Percentiles rank a stretch among this genome's conserved stretches.
These are phyloP conservation scores for Microascus cirrosus DNA, from an alignment of 2,329 filamentous ascomycete genomes.

Conservation along the genomic window DNA sequence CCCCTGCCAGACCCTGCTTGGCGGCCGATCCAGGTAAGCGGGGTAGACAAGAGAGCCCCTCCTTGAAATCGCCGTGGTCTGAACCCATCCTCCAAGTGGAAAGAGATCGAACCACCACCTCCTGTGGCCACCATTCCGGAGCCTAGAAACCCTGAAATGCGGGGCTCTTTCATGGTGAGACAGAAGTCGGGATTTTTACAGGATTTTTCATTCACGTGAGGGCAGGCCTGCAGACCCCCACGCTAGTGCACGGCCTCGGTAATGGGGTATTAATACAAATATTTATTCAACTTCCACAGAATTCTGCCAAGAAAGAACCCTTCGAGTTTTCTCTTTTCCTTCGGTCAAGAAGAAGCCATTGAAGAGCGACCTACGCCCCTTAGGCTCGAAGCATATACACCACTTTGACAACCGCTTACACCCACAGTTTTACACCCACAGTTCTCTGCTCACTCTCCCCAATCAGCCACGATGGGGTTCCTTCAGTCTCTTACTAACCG, in stretches of 20 bases:
- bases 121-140: too few species aligned
- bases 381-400: background rate
- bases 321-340: background rate
- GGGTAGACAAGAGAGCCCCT: too few species aligned
- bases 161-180: too few species aligned
- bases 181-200: background rate
- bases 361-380: background rate
- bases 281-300: background rate
- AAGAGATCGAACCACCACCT: too few species aligned
- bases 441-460: background rate
- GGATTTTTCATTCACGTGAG: background rate
- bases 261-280: background rate
- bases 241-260: background rate
- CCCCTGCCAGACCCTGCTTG: too few species aligned
- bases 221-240: background rate
- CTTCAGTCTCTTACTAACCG: background rate
- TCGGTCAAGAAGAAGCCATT: too few species aligned
- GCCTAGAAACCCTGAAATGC: too few species aligned
- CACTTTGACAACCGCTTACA: background rate
- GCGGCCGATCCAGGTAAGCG: too few species aligned
- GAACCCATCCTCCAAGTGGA: too few species aligned
- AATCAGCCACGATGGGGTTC: background rate
- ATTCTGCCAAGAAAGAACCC: background rate
- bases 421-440: background rate
- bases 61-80: too few species aligned